A percentile compares a stretch with the other conserved stretches of the same genome.
Conservation (phyloP, 352 stramenopile genomes). For the Phytopythium litorale region DNA sequence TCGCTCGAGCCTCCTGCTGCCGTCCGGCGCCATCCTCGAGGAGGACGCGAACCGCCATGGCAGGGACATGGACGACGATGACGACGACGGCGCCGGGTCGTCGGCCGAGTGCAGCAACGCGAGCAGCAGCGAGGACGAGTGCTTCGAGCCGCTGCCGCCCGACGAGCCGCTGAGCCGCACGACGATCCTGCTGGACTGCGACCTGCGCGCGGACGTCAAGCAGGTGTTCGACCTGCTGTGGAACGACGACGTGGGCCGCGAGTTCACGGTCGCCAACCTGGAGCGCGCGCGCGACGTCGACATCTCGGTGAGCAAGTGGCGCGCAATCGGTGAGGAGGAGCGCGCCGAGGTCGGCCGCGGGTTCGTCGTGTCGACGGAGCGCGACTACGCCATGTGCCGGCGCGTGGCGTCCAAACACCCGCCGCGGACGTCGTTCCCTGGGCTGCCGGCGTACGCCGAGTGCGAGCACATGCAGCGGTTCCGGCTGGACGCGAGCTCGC, state of each 20-base stretch:
- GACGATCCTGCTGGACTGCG: conserved; percentile 65
- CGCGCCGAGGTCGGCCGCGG: conserved; percentile 21
- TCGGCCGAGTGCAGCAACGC: conserved; percentile 19
- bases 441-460: conserved; percentile 44
- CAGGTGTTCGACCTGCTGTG: conserved; percentile 66
- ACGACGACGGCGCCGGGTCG: conserved; percentile 4
- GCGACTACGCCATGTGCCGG: conserved; percentile 44
- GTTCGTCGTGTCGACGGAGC: conserved; percentile 48
- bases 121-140: conserved; percentile 46
- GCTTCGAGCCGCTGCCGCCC: conserved; percentile 50
- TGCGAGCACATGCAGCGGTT: conserved; percentile 50
- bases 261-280: conserved; percentile 48
- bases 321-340: conserved; percentile 30
- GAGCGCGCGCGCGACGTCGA: conserved; percentile 63
- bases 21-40: conserved; percentile 5
- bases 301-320: conserved; percentile 58
- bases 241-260: conserved; percentile 47
- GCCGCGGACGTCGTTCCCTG: conserved; percentile 56
- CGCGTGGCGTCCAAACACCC: conserved; percentile 51
- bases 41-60: conserved; percentile 7
- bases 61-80: conserved; percentile 7
- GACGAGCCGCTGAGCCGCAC: conserved; percentile 56
- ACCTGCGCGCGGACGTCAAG: conserved; percentile 58
- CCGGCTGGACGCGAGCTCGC: conserved; percentile 33
- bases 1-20: background rate